Evolutionary conservation across 495 filamentous ascomycete genomes (phyloP).

Genomic region (Podospora anserina): DNA sequence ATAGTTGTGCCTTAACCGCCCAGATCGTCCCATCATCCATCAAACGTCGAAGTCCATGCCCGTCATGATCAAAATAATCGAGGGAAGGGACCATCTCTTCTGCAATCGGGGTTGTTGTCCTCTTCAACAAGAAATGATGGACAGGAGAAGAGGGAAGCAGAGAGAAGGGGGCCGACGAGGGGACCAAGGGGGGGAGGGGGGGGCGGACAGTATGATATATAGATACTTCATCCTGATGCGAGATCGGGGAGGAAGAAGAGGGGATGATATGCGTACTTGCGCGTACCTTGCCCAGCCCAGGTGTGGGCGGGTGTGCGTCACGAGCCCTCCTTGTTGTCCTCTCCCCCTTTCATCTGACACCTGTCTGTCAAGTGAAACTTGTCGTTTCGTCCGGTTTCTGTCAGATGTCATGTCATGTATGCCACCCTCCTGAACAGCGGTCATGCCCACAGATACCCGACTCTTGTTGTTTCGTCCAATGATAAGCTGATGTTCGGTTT

Average conservation of each 20-base stretch:
- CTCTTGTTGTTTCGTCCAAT: neutral
- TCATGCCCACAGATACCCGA: neutral
- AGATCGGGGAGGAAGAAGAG: neutral
- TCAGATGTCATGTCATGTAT: neutral
- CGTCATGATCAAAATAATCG: neutral
- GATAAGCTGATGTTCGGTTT: neutral
- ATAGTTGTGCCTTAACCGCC: neutral
- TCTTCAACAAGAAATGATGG: neutral
- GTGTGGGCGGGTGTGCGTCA: neutral
- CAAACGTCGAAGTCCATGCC: neutral
- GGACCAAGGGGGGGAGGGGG: neutral
- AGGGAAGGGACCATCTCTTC: neutral
- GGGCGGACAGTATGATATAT: neutral
- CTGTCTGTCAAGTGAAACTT: neutral
- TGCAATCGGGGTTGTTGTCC: neutral
- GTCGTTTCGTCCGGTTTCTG: neutral
- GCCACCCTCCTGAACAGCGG: neutral
- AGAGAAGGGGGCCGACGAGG: neutral
- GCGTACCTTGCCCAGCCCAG: neutral
- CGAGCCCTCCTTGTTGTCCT: neutral
- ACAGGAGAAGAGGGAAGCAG: neutral
- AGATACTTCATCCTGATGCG: neutral
- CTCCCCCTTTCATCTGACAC: neutral
- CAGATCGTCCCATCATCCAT: neutral
- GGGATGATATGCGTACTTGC: neutral